Percentiles rank a stretch among this genome's conserved stretches.
Conservation (phyloP, 2,329 filamentous ascomycete species). For the Calcarisporium arbuscula region DNA sequence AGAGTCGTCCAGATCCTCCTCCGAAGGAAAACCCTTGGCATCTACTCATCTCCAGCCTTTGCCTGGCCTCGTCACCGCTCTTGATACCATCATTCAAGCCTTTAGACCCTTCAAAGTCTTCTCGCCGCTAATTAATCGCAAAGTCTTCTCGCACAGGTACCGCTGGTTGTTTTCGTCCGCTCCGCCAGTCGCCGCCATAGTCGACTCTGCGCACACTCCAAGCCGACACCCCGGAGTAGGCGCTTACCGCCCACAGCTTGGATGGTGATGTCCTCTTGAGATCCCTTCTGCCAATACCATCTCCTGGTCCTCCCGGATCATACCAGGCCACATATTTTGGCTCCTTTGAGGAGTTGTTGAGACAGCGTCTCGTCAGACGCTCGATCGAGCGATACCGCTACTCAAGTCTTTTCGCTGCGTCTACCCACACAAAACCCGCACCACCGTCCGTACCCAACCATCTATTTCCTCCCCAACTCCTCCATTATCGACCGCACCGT, state of each 20-base stretch:
- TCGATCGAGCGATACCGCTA: conserved; percentile 19
- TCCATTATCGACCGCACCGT: conserved; percentile 12
- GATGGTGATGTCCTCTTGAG: conserved; percentile 22
- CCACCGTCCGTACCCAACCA: conserved; percentile 17
- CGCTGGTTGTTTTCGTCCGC: conserved; percentile 4
- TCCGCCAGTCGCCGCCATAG: conserved; percentile 18
- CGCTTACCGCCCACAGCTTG: conserved; percentile 27
- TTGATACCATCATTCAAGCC: conserved; percentile 3
- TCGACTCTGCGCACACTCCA: conserved; percentile 24
- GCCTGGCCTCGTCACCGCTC: conserved; percentile 4
- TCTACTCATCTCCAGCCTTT: conserved; percentile 3
- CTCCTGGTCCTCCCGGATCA: too few relatives aligned
- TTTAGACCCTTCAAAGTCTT: too few relatives aligned
- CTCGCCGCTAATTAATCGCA: conserved; percentile 17
- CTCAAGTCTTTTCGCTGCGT: conserved; percentile 14
- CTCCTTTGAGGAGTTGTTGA: not conserved
- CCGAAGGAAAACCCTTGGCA: conserved; percentile 1
- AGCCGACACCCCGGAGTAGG: conserved; percentile 20
- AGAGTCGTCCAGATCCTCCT: conserved; percentile 1
- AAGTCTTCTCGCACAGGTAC: too few relatives aligned
- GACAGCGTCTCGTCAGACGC: too few relatives aligned
- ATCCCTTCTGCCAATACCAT: too few relatives aligned
- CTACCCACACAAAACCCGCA: conserved; percentile 27
- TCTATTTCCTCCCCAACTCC: conserved; percentile 13
- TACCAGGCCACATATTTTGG: not conserved